Evolutionary conservation across 768 basidiomycete genomes (phyloP), one percentile per base, ranked within the genome.

Genomic region (Mycena chlorophos): DNA sequence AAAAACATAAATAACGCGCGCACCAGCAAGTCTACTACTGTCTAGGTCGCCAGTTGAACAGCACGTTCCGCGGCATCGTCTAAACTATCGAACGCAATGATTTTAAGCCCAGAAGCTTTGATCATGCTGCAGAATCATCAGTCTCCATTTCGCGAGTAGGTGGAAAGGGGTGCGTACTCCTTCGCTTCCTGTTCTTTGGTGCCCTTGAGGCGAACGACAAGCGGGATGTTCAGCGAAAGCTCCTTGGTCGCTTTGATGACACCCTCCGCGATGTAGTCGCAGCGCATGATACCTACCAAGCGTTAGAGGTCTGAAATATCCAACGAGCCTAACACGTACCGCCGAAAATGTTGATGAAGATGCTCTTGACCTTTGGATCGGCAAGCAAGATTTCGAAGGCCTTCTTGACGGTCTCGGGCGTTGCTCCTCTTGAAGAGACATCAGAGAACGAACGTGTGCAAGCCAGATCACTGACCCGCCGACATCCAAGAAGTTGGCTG

Each of bases 341-440:
- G 63, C 93, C 92, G 65, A 95, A 94, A 69, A 94, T 94, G 76
- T 99, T 99, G 75, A 99, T 97, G 71, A 98, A 98, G 65, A 99
- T 99, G 55, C 91, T 91, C 81, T 95, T 96, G 65, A 98, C 96
- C 69, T 91, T 91, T 60, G 87, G 85, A 68, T 98, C 94, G 43
- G 84, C 74, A 22, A 96, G 79, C 22, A 99, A 81, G 63, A 99
- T 91, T 74, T 98, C 94, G 65, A 99, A 99, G 2, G 97, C 97
- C 75, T 95, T 98, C 83, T 98, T 99, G 64, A 99, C 97, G 4
- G 97, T 98, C 68, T 97, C 92, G n/a, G 97, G 94, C 14, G 96
- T 98, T 29, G 97, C 97, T 65, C 96, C 95, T 69, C 91, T 91
- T 25, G 37, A 53, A 50, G 30, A 37, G 55, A 26, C 55, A 54